Base-by-base conservation (phyloP, 129 eudicot genomes). In the Pulicaria dysenterica region DNA sequence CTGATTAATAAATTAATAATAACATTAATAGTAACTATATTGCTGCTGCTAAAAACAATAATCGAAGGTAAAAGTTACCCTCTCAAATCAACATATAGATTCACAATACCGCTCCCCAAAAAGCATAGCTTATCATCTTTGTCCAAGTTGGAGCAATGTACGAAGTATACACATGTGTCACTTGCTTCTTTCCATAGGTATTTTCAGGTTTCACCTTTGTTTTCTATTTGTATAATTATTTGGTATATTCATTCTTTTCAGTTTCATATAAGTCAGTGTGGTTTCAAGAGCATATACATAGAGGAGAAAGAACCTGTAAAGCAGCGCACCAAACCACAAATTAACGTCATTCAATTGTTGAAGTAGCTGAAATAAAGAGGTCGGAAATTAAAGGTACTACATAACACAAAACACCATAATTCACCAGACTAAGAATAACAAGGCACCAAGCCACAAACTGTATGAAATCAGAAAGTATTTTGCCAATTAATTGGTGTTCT, bases 291-390 rank as follows among this genome's bases (percentile, higher is more conserved):
- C 36, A 31, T 36, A 36, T 13, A n/a, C n/a, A 38, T 39, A 60
- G 48, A 59, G 64, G 60, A 53, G 3, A 36, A 61, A 13, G 42
- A 71, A 78, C 82, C 82, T 70, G 77, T 61, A 34, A 78, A 77
- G 48, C 64, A 43, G 44, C 65, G 11, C 12, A 60, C 39, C 0
- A 58, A 44, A 34, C 44, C 53, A 70, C 44, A 63, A 36, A 43
- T 12, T 63, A 62, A 61, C 1, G 77, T 67, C 82, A 78, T 78
- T 63, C 19, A 37, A 51, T 39, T 60, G 73, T 36, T 44, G 60
- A 71, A 62, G 44, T 53, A 64, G 51, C 79, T 74, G 79, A 58
- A 64, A 54, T 31, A 41, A 34, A 74, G 17, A 73, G 17, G 34
- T 51, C 1, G 9, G 51, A 53, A 19, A 17, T 55, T 10, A 58